Evolutionary conservation across 1,284 basidiomycete species (phyloP).

Genomic region (Trichosporon sp.): DNA sequence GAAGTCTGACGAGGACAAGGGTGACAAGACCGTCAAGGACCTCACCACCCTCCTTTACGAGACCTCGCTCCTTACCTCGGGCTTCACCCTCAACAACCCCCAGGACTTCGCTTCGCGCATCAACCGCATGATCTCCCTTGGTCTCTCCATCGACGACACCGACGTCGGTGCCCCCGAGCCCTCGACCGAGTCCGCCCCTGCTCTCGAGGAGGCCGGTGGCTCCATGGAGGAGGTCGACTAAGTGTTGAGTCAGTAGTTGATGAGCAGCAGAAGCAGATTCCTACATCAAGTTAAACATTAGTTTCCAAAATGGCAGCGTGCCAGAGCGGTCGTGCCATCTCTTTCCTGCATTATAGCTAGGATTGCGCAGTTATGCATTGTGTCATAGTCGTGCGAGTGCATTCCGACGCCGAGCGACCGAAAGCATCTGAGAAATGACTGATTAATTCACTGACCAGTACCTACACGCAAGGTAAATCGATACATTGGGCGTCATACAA

Average conservation of each 20-base stretch:
- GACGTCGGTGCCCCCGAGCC: conserved; percentile 41
- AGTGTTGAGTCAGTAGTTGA: background rate
- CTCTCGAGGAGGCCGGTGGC: conserved; percentile 54
- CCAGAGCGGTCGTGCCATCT: conserved; percentile 18
- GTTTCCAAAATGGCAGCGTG: conserved; percentile 8
- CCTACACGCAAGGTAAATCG: no score
- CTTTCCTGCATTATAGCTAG: conserved; percentile 10
- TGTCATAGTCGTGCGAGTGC: conserved; percentile 18
- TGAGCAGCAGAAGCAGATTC: conserved; percentile 13
- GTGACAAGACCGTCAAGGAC: conserved; percentile 97
- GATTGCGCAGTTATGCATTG: conserved; percentile 19
- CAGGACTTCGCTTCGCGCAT: conserved; percentile 94
- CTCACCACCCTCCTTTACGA: conserved; percentile 94
- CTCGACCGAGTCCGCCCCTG: conserved; percentile 46
- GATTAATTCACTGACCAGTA: no score
- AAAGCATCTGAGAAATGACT: no score
- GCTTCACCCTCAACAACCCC: conserved; percentile 94
- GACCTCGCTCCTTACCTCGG: conserved; percentile 88
- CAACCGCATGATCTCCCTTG: conserved; percentile 89
- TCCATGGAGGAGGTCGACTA: conserved; percentile 61
- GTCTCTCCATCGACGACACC: conserved; percentile 61
- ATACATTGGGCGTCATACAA: no score
- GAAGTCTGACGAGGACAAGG: conserved; percentile 95
- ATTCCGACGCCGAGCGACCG: no score
- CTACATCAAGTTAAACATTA: conserved; percentile 11